Evolutionary conservation across 805 yeast species (phyloP), one percentile per base, ranked within the genome.

Genomic region (Saccharomycopsis javanensis): DNA sequence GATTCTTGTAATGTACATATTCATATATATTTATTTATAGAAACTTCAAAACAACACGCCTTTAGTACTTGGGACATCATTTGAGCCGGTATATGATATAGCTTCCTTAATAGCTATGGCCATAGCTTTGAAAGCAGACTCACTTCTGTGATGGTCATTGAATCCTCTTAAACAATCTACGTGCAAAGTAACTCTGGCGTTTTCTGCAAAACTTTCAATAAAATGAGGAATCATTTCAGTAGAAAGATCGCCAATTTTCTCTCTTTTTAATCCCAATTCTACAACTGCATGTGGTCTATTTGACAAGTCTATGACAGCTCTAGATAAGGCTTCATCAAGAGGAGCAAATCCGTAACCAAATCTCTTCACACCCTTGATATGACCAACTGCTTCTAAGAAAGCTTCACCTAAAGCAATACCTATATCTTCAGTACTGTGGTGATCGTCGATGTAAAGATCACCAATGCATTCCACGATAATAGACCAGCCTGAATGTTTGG

Each of bases 201-300:
- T 88, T 65, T 86, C 88, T 2, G 98, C 97, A 75, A 94, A 94
- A 64, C 96, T 85, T 70, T 90, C 96, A 61, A 94, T 69, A 52
- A 94, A 91, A 70, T 94, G 99, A n/a, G 97, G 97, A 62, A 94
- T 86, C 99, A 94, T 94, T 73, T 94, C 99, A 66, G 94, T 82
- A 37, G 90, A 81, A 55, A 94, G 77, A 66, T 88, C 96, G 55
- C 99, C 99, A 64, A 94, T 83, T 69, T 85, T 90, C 69, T 94
- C 99, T 62, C 99, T 79, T 71, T 85, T 86, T 66, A 94, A 78
- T 0, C 96, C 97, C 60, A 94, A 75, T 38, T 94, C 96, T 42
- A 90, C 77, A 16, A 88, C 94, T 0, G 97, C 95, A 71, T 72
- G 91, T 1, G 99, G 98, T 64, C 99, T 79, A 69, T 90, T 90